Evolutionary conservation across 805 yeast species (phyloP), one percentile per base, ranked within the genome.

Genomic region (Candida hungchunana): DNA sequence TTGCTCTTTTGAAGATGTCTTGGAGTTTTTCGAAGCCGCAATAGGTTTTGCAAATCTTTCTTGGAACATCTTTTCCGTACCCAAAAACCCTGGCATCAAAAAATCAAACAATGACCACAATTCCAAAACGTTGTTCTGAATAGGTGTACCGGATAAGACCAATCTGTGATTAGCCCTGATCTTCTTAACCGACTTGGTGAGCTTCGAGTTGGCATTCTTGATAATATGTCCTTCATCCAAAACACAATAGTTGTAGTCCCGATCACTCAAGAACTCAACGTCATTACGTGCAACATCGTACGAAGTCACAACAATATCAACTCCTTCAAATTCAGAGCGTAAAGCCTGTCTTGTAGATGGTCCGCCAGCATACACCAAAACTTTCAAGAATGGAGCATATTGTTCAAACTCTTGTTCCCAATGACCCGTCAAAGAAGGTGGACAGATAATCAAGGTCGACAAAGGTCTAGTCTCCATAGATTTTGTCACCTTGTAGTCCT

Each of bases 1-100:
- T 57, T 93, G 97, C 51, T 93, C 98, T 51, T 81, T 90, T 0
- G 94, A 80, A 3, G 88, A 75, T 0, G 89, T 85, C 56, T 89
- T 90, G 47, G 87, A 80, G 47, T 84, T 86, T 55, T 96, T 71
- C 26, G 95, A 82, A 2, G 95, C 90, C 4, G 97, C 90, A 57
- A 93, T 93, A 3, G 99, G 99, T 54, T 89, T 89, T n/a, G 97
- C 94, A 69, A 90, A 93, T 47, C 89, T 75, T 44, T 90, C 97
- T 53, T 88, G 93, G 66, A 93, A 93, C 32, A 82, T 73, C 60
- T 88, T 90, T 54, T 93, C 98, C 3, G 94, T 80, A 11, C 99
- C 99, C 46, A 93, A 67, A 54, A 93, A 93, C 0, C 99, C 99
- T 2, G 99, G 99, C 99, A 93, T 93, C 59, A 93, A 69, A 59